phyloP scores from a whole-genome alignment of 306 rosid species.

The Sindora glabra region DNA sequence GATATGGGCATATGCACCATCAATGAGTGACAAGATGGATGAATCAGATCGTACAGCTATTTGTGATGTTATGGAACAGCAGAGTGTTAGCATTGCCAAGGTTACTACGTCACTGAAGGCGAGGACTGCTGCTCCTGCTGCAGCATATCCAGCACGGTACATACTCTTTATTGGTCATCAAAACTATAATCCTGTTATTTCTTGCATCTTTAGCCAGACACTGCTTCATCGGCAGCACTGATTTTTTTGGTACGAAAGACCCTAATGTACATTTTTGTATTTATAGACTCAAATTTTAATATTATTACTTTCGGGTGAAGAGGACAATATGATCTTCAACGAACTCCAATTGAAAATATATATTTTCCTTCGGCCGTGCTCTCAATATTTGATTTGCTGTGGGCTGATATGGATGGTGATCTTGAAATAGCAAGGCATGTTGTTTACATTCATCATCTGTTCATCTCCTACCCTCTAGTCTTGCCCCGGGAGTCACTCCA shows the following conservation, averaged over 20 bases:
- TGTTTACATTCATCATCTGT: constrained; percentile 90
- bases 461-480: too few species aligned
- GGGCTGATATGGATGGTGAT: constrained; percentile 98
- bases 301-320: constrained; percentile 34
- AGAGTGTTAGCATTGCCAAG: constrained; percentile 99
- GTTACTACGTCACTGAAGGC: constrained; percentile 98
- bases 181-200: background rate
- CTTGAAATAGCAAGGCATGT: constrained; percentile 98
- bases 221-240: background rate
- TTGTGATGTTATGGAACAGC: constrained; percentile 99
- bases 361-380: constrained; percentile 94
- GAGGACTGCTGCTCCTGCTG: constrained; percentile 97
- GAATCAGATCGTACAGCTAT: constrained; percentile 97
- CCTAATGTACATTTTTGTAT: background rate
- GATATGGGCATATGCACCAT: constrained; percentile 99
- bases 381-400: constrained; percentile 92
- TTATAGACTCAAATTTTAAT: constrained; percentile 20
- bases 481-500: constrained; percentile 88
- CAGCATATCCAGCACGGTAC: constrained; percentile 99
- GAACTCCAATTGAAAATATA: constrained; percentile 98
- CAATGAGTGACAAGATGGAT: constrained; percentile 98
- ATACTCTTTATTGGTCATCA: background rate
- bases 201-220: background rate
- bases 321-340: constrained; percentile 94
- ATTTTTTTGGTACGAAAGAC: constrained; percentile 2